phyloP scores from a whole-genome alignment of 2,329 filamentous ascomycete genomes.

The Diaporthe vexans region DNA sequence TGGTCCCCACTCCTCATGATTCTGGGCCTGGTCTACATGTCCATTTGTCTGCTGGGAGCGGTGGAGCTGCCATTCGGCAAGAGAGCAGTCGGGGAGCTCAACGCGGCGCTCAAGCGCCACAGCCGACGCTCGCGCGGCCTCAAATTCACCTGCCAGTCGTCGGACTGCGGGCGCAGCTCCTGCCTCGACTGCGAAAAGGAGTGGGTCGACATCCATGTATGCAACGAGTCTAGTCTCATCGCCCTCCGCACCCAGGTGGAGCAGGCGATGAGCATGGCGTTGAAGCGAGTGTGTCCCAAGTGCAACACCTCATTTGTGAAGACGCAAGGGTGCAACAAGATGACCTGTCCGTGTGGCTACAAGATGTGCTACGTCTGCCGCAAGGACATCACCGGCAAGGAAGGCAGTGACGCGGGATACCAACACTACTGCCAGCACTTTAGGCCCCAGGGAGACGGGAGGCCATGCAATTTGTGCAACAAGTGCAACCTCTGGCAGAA shows the following conservation, averaged over 20 bases:
- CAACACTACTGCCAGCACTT: constrained; percentile 98
- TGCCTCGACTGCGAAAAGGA: constrained; percentile 86
- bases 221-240: constrained; percentile 85
- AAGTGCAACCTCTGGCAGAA: constrained; percentile 85
- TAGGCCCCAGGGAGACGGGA: constrained; percentile 80
- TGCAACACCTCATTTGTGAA: constrained; percentile 96
- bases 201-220: constrained; percentile 91
- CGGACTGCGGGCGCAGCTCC: constrained; percentile 76
- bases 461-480: constrained; percentile 82
- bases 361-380: constrained; percentile 99
- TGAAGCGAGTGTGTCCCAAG: constrained; percentile 94
- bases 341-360: constrained; percentile 95
- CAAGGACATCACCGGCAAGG: constrained; percentile 72
- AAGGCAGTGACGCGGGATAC: constrained; percentile 76
- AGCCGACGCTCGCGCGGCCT: constrained; percentile 79
- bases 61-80: constrained; percentile 59
- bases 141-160: constrained; percentile 82
- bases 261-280: constrained; percentile 90
- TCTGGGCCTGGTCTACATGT: constrained; percentile 61
- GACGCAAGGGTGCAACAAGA: constrained; percentile 93
- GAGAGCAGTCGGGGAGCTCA: constrained; percentile 62
- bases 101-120: constrained; percentile 74
- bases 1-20: constrained; percentile 70
- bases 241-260: constrained; percentile 92
- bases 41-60: constrained; percentile 60